phyloP scores from a whole-genome alignment of 805 yeast species.

The Candida argentea region DNA sequence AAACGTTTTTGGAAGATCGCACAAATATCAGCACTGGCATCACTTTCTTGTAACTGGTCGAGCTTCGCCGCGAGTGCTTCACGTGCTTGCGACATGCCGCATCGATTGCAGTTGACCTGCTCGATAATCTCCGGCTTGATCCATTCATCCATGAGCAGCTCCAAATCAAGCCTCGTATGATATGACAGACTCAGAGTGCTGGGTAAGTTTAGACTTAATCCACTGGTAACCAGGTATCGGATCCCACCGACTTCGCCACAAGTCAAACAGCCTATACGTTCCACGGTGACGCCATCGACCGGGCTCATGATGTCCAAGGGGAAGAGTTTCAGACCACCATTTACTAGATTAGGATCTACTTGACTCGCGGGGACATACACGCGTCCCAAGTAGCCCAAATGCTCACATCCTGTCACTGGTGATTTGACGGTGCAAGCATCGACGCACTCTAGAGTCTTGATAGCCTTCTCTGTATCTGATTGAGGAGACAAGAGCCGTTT shows the following conservation, averaged over 20 bases:
- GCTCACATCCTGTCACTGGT: slow-evolving; percentile 27
- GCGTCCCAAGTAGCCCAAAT: slow-evolving; percentile 49
- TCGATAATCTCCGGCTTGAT: slow-evolving; percentile 75
- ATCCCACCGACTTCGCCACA: slow-evolving; percentile 96
- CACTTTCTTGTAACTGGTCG: slow-evolving; percentile 21
- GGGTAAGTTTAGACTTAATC: slow-evolving; percentile 63
- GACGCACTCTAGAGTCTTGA: slow-evolving; percentile 8
- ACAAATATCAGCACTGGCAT: slow-evolving; percentile 21
- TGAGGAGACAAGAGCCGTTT: slow-evolving; percentile 12
- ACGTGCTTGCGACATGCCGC: slow-evolving; percentile 60
- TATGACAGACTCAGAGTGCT: slow-evolving; percentile 24
- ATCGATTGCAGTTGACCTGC: slow-evolving; percentile 91
- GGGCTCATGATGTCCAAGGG: slow-evolving; percentile 68
- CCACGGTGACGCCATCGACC: slow-evolving; percentile 82
- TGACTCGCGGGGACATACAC: slow-evolving; percentile 66
- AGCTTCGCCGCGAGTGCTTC: slow-evolving; percentile 37
- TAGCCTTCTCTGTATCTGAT: slow-evolving; percentile 1
- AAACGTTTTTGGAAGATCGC: slow-evolving; percentile 21
- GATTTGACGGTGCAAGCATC: slow-evolving; percentile 14
- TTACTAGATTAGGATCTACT: slow-evolving; percentile 58
- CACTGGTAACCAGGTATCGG: slow-evolving; percentile 68
- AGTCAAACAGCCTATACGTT: slow-evolving; percentile 77
- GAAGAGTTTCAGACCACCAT: slow-evolving; percentile 30
- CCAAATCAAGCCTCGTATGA: slow-evolving; percentile 27
- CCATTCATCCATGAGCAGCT: slow-evolving; percentile 55